Conservation (phyloP, 2,329 filamentous ascomycete genomes). For the Ophiocordyceps unilateralis region DNA sequence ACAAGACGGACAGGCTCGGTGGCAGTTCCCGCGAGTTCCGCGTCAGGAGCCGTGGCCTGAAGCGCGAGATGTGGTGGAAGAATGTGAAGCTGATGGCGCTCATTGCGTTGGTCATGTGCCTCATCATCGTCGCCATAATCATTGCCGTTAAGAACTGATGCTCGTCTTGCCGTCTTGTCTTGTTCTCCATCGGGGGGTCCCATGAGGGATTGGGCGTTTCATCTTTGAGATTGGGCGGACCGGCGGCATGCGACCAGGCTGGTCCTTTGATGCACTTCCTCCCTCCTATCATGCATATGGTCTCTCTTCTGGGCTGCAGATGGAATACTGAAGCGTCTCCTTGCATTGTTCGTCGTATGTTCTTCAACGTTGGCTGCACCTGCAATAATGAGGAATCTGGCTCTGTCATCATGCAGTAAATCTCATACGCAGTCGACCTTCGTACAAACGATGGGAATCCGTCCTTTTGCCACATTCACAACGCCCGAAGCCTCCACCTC, state of each 20-base stretch:
- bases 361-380: not conserved
- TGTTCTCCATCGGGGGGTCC: not conserved
- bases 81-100: constrained; percentile 89
- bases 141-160: constrained; percentile 30
- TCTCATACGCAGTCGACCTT: too few species aligned
- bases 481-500: too few species aligned
- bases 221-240: not conserved
- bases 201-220: not conserved
- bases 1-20: constrained; percentile 88
- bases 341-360: not conserved
- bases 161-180: not conserved
- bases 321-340: not conserved
- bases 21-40: constrained; percentile 82
- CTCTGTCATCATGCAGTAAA: not conserved
- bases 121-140: constrained; percentile 39
- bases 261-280: not conserved
- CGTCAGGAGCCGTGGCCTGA: constrained; percentile 67
- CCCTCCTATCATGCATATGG: not conserved
- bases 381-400: not conserved
- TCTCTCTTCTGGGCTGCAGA: not conserved
- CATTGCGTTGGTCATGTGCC: constrained; percentile 46
- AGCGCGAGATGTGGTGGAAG: constrained; percentile 99
- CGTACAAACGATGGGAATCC: too few species aligned
- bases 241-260: not conserved
- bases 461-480: too few species aligned